Conservation (phyloP, 768 basidiomycete genomes). For the Nevesoporus exiguus region DNA sequence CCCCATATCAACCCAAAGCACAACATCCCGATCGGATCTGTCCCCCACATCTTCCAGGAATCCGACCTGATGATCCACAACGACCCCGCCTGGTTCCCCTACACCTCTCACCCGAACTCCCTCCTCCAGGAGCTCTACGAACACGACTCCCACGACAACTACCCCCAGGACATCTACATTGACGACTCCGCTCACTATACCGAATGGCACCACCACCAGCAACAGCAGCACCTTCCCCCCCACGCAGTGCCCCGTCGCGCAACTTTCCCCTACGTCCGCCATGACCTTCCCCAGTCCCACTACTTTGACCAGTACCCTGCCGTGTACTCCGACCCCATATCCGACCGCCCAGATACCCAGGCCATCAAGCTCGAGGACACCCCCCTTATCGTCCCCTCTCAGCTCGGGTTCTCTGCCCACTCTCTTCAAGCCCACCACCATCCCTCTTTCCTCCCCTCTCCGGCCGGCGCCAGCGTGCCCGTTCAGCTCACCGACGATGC, state of each 20-base stretch:
- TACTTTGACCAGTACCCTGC: slow-evolving; percentile 30
- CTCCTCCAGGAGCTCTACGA: slow-evolving; percentile 75
- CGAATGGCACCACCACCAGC: slow-evolving; percentile 28
- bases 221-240: slow-evolving; percentile 27
- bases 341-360: slow-evolving; percentile 27
- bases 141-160: slow-evolving; percentile 44
- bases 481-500: slow-evolving; percentile 91
- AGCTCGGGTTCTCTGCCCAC: slow-evolving; percentile 37
- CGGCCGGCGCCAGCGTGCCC: slow-evolving; percentile 44
- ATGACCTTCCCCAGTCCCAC: slow-evolving; percentile 53
- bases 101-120: slow-evolving; percentile 41
- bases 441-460: slow-evolving; percentile 40
- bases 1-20: slow-evolving; percentile 36
- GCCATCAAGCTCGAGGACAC: slow-evolving; percentile 69
- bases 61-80: slow-evolving; percentile 36
- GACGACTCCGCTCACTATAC: slow-evolving; percentile 35
- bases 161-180: slow-evolving; percentile 34
- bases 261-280: slow-evolving; percentile 74
- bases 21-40: slow-evolving; percentile 38
- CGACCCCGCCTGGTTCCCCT: slow-evolving; percentile 37
- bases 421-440: slow-evolving; percentile 33
- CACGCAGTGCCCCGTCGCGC: slow-evolving; percentile 54
- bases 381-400: slow-evolving; percentile 57
- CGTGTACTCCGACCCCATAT: slow-evolving; percentile 39
- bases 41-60: slow-evolving; percentile 50